Conservation (phyloP, 2,329 filamentous ascomycete species). For the Phoma sp. region DNA sequence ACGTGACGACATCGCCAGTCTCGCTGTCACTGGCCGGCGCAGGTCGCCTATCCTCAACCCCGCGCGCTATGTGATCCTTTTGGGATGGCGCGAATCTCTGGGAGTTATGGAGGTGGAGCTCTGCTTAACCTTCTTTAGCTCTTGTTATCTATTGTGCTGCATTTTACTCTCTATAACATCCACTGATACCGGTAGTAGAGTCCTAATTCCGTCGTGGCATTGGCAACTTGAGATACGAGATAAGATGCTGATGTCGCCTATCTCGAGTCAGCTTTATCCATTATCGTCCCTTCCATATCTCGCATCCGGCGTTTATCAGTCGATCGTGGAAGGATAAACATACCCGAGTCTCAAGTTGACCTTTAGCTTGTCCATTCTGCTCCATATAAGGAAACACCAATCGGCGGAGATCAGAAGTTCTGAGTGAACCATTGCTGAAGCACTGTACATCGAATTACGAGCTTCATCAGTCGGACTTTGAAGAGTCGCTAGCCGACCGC, state of each 20-base stretch:
- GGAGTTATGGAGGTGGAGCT: not conserved
- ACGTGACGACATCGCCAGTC: conserved; percentile 16
- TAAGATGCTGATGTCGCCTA: conserved; percentile 17
- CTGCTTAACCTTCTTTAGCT: not conserved
- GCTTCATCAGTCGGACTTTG: not conserved
- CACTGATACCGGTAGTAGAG: conserved; percentile 24
- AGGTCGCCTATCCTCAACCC: conserved; percentile 21
- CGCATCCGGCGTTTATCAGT: conserved; percentile 10
- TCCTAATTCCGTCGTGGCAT: not conserved
- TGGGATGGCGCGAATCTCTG: not conserved
- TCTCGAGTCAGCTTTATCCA: conserved; percentile 21
- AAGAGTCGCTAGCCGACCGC: not conserved
- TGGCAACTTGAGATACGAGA: conserved; percentile 4
- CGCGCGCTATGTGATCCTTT: conserved; percentile 16
- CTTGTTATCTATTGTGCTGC: not conserved
- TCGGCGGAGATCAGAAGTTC: not conserved
- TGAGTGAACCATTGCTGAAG: not conserved
- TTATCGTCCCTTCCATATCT: conserved; percentile 23
- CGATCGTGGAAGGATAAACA: conserved; percentile 12
- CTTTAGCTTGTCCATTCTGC: not conserved
- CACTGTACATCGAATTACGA: not conserved
- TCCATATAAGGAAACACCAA: conserved; percentile 12
- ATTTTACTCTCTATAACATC: not conserved
- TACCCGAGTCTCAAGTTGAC: conserved; percentile 16
- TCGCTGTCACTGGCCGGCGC: conserved; percentile 9